Evolutionary conservation across 805 yeast species (phyloP).

Genomic region (Candida wancherniae): DNA sequence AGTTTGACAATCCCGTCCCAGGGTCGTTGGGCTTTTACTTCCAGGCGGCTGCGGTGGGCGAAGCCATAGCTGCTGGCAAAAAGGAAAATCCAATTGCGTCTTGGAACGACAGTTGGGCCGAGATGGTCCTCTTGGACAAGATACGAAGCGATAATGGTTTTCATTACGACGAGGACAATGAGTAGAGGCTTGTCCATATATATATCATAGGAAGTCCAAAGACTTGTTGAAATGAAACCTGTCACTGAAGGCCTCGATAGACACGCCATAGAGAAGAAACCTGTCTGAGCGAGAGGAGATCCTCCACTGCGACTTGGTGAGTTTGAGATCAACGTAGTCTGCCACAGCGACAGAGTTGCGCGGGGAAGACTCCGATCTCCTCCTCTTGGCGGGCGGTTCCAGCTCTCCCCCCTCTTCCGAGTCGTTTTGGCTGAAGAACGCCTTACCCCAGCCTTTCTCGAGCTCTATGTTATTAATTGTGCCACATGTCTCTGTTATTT

Average conservation of each 20-base stretch:
- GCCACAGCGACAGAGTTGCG: too few species aligned
- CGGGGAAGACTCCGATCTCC: slow-evolving; percentile 3
- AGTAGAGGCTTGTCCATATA: too few species aligned
- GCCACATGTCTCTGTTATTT: slow-evolving; percentile 25
- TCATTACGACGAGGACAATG: too few species aligned
- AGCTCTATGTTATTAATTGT: slow-evolving; percentile 33
- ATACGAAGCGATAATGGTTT: too few species aligned
- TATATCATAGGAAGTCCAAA: slow-evolving; percentile 15
- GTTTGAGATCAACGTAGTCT: slow-evolving; percentile 39
- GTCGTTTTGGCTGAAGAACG: slow-evolving; percentile 17
- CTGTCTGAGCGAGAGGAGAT: slow-evolving; percentile 21
- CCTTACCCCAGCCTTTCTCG: slow-evolving; percentile 31
- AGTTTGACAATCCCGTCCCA: too few species aligned
- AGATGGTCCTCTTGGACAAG: too few species aligned
- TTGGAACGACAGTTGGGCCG: too few species aligned
- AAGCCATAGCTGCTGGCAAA: too few species aligned
- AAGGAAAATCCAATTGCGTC: too few species aligned
- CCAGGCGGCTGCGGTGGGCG: too few species aligned
- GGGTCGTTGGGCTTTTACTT: too few species aligned
- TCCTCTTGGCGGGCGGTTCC: slow-evolving; percentile 3
- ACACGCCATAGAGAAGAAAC: slow-evolving; percentile 25
- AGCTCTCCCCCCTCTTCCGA: slow-evolving; percentile 3
- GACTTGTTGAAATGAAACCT: slow-evolving; percentile 15
- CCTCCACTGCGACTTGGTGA: slow-evolving; percentile 43
- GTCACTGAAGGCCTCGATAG: slow-evolving; percentile 29